These are phyloP conservation scores for Mycosphaerella arachidis DNA, from an alignment of 2,329 filamentous ascomycete genomes.

Conservation along the genomic window DNA sequence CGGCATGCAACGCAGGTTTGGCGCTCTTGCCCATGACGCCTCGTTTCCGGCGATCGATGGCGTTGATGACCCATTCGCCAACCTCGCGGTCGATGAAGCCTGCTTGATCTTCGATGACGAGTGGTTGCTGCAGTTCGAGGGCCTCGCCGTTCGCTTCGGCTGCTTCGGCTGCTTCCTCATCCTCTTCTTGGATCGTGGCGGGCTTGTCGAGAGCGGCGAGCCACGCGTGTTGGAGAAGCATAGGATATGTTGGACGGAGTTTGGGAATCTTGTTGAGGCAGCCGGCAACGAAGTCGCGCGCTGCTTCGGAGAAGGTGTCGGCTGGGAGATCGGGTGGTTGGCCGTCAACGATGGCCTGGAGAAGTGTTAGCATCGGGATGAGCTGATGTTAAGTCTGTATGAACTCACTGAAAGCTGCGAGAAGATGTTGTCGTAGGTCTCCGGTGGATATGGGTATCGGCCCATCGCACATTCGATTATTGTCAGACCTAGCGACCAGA, in stretches of 20 bases:
- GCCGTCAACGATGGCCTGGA: constrained; percentile 91
- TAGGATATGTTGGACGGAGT: constrained; percentile 87
- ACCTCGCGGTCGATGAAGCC: constrained; percentile 67
- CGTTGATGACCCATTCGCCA: constrained; percentile 73
- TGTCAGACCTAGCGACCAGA: constrained; percentile 91
- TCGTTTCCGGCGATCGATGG: constrained; percentile 62
- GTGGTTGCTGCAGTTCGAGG: constrained; percentile 1
- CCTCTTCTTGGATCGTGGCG: constrained; percentile 66
- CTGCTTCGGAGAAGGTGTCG: constrained; percentile 71
- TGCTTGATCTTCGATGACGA: constrained; percentile 32
- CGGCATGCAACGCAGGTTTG: constrained; percentile 82
- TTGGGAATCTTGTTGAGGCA: constrained; percentile 92
- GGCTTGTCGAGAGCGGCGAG: constrained; percentile 70
- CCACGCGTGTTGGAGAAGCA: constrained; percentile 87
- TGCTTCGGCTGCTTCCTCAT: constrained; percentile 53
- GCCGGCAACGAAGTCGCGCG: constrained; percentile 79
- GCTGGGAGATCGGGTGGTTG: constrained; percentile 85
- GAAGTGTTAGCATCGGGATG: constrained; percentile 18
- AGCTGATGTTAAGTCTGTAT: constrained; percentile 5
- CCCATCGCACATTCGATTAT: constrained; percentile 96
- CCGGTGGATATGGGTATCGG: constrained; percentile 90
- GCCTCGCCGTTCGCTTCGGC: constrained; percentile 20
- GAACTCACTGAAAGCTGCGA: constrained; percentile 86
- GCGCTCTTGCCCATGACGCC: constrained; percentile 52
- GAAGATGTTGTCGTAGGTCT: constrained; percentile 98